Conservation (phyloP, 2,329 filamentous ascomycete species). For the Lasiodiplodia citricola region DNA sequence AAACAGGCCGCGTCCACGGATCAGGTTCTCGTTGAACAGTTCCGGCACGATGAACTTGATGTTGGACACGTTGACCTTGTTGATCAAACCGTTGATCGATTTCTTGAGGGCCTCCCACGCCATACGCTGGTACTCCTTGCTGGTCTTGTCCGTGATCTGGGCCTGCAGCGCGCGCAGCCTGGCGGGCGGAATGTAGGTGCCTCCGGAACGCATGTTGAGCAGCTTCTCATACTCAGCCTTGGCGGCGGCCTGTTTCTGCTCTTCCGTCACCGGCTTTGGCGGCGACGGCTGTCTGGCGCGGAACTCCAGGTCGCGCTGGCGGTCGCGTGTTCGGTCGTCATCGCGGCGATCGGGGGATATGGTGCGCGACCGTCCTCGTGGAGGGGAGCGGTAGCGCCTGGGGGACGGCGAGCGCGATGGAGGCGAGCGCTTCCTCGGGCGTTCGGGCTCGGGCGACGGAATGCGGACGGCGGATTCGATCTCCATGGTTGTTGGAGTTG, state of each 20-base stretch:
- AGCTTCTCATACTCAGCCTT: conserved; percentile 95
- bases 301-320: conserved; percentile 57
- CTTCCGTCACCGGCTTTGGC: conserved; percentile 67
- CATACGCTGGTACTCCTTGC: conserved; percentile 98
- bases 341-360: conserved; percentile 37
- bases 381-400: conserved; percentile 55
- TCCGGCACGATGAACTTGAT: conserved; percentile 98
- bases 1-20: conserved; percentile 89
- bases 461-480: conserved; percentile 64
- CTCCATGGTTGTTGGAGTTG: conserved; percentile 8
- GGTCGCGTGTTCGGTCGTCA: conserved; percentile 52
- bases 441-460: conserved; percentile 60
- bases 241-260: conserved; percentile 84
- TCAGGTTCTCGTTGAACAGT: conserved; percentile 90
- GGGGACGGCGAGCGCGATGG: conserved; percentile 60
- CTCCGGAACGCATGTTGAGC: conserved; percentile 88
- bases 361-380: conserved; percentile 31
- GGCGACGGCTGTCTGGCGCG: conserved; percentile 49
- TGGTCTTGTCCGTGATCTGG: conserved; percentile 94
- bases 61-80: conserved; percentile 98
- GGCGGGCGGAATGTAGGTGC: conserved; percentile 94
- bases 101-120: conserved; percentile 99
- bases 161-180: conserved; percentile 89
- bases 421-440: conserved; percentile 59
- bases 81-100: conserved; percentile 97